Base-by-base conservation (phyloP, 352 stramenopile species). In the Globisporangium apiculatum region DNA sequence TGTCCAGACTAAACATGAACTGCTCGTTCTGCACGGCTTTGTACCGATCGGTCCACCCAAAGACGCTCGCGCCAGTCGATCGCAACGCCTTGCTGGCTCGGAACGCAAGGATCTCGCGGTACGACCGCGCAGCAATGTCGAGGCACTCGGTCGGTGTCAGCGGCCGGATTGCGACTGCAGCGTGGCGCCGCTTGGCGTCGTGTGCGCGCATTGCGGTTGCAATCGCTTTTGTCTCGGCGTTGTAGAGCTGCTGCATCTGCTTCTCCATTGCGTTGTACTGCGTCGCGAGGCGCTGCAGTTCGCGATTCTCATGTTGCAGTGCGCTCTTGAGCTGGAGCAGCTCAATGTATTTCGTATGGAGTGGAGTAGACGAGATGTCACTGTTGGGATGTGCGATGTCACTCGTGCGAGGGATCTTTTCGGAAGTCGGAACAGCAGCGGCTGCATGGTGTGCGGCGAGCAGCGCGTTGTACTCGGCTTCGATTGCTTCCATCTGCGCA, bases 41-140 rank as follows among this genome's bases (percentile, higher is more conserved):
- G 58, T 85, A 79, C 7, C 66, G 72, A 48, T 90, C 79, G 51
- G 72, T 66, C 79, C 79, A 90, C n/a, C 79, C 79, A 46, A 90
- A 68, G 18, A 90, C 68, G 38, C 67, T 84, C 31, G 68, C 76
- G 9, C 77, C 79, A 0, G 77, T 87, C 1, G 76, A 81, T 53
- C 72, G 72, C 6, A 70, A 68, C 8, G 41, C 38, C 14, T 81
- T 66, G 54, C 65, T 83, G 57, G 75, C 66, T 11, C 76, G 75
- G 59, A 88, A 90, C 12, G 60, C 56, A 43, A 71, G 70, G 48
- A 88, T 78, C 57, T 80, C 68, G 11, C 61, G 31, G 52, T 83
- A 84, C 7, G 77, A 75, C 7, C 45, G 53, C 31, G 66, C 57
- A 10, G 74, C 77, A 52, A 90, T 86, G 38, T 67, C 65, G 0